phyloP scores from a whole-genome alignment of 192 early-diverging fungal genomes.

The Coemansia sp. region DNA sequence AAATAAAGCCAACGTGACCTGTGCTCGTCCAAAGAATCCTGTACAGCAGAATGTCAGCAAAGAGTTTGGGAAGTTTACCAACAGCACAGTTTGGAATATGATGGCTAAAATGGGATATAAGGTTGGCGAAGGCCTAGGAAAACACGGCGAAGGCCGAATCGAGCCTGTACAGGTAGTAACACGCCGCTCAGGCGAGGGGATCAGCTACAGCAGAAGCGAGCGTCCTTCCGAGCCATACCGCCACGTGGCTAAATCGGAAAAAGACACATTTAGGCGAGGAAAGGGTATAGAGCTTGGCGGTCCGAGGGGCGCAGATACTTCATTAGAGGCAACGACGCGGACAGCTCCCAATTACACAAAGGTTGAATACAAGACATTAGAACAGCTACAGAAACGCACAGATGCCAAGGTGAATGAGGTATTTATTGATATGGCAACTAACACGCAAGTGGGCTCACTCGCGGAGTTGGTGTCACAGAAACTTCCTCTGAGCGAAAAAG shows the following conservation, averaged over 20 bases:
- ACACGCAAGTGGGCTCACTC: constrained; percentile 29
- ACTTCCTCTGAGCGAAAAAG: constrained; percentile 24
- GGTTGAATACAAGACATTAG: constrained; percentile 34
- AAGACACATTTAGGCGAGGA: not conserved
- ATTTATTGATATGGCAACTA: constrained; percentile 51
- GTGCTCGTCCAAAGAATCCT: not conserved
- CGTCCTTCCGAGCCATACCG: constrained; percentile 32
- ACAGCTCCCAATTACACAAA: not conserved
- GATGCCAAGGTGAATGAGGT: constrained; percentile 29
- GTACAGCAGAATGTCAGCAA: constrained; percentile 19
- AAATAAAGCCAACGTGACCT: not conserved
- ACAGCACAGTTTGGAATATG: constrained; percentile 73
- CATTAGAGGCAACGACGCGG: not conserved
- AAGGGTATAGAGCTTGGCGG: not conserved
- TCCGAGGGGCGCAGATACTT: not conserved
- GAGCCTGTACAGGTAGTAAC: constrained; percentile 88
- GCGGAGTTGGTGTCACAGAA: constrained; percentile 32
- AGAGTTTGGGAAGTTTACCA: constrained; percentile 87
- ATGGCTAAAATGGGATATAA: constrained; percentile 91
- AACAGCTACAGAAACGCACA: constrained; percentile 38
- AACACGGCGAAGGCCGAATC: constrained; percentile 79
- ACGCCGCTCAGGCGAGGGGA: constrained; percentile 77
- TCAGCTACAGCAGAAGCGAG: constrained; percentile 80
- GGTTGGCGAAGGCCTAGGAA: constrained; percentile 86
- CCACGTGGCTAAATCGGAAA: not conserved